phyloP scores from a whole-genome alignment of 139 green algal species.

The Tetraselmis chui region DNA sequence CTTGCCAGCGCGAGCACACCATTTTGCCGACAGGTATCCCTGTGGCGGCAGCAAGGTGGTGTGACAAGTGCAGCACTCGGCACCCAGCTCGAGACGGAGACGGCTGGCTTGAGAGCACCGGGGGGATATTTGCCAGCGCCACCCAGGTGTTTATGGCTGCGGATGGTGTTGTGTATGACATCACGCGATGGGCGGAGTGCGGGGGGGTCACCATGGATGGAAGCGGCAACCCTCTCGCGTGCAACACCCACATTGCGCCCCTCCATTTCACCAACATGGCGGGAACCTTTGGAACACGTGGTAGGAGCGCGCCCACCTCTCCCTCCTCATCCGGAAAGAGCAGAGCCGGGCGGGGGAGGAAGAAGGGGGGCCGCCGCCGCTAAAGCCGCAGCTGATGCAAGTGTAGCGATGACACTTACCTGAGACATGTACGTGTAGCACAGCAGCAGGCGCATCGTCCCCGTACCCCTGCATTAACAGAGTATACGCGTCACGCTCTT shows the following conservation, averaged over 20 bases:
- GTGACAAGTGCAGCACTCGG: background rate
- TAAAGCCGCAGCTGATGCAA: too few relatives aligned
- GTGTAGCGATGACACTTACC: too few relatives aligned
- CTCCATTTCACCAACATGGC: background rate
- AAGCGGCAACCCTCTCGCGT: background rate
- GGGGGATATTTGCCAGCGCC: background rate
- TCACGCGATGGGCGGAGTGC: background rate
- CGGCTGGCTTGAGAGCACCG: background rate
- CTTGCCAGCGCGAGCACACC: background rate
- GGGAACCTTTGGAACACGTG: too few relatives aligned
- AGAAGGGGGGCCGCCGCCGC: background rate
- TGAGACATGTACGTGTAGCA: too few relatives aligned
- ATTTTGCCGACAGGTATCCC: background rate
- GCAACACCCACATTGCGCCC: background rate
- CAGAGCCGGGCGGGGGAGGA: background rate
- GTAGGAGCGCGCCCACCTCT: background rate
- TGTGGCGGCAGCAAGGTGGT: background rate
- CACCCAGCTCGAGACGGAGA: background rate
- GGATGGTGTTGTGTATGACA: background rate
- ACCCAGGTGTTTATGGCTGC: background rate
- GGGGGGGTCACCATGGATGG: background rate
- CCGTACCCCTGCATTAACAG: too few relatives aligned
- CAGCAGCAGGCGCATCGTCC: too few relatives aligned
- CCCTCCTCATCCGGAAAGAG: background rate
- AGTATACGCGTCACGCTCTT: too few relatives aligned